Evolutionary conservation across 2,329 filamentous ascomycete species (phyloP), one percentile per base, ranked within the genome.

Genomic region (Esteya vermicola): DNA sequence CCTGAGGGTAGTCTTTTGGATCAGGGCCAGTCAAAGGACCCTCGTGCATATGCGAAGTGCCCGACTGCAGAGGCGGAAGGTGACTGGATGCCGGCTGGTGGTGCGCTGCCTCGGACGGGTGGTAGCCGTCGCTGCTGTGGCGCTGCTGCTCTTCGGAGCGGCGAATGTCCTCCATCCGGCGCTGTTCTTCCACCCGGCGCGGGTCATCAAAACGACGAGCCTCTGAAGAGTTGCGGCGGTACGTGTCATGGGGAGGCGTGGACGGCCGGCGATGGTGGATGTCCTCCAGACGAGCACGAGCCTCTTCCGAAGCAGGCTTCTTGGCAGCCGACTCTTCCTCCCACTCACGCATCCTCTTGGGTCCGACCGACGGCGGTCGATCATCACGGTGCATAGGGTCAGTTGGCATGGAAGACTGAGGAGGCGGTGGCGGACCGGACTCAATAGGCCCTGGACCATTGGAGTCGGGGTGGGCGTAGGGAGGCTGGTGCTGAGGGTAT

Each of bases 341-440:
- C 88, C 91, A 95, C 53, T 96, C 91, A 36, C 88, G 79, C 57
- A 78, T 72, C 43, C 91, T 76, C 69, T 98, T 98, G 42, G 81
- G 76, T 4, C 73, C 74, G 10, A 84, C 81, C 28, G 85, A 93
- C 1, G 80, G 62, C 16, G 86, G 84, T n/a, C 86, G 74, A 41
- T 93, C 81, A 45, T 75, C 71, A 44, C 73, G 64, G 40, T 69
- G 80, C 44, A 73, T 68, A 20, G 74, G 71, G 52, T 89, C 81
- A 35, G 80, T 78, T 34, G 80, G 75, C 42, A 68, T 62, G 1
- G 61, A 51, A 4, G 62, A 61, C 39, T 64, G 64, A 19, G 63
- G 75, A 28, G 75, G 61, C 43, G 75, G 76, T 27, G 75, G 72
- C 23, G 79, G 70, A 12, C 47, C 47, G 78, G 79, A 32, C 34